Percentiles rank a stretch among this genome's conserved stretches.
Evolutionary conservation across 768 basidiomycete species (phyloP).

Genomic region (Ramaria sp.): DNA sequence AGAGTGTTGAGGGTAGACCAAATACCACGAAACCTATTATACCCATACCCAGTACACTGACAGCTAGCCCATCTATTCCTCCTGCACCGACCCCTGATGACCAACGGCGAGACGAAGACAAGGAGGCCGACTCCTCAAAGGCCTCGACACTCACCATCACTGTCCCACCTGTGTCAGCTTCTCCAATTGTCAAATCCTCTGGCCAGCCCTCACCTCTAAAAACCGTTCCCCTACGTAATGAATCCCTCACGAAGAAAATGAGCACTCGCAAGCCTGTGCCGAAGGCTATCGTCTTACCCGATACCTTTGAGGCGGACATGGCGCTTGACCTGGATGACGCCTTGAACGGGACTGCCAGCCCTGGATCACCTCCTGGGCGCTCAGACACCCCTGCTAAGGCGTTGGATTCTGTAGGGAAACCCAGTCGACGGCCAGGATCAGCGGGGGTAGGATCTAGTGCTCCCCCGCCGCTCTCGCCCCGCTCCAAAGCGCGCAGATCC

Average conservation of each 20-base stretch:
- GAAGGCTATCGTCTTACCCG: slow-evolving; percentile 5
- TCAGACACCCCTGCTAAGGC: neutral
- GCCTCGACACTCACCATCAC: neutral
- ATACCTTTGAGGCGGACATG: slow-evolving; percentile 5
- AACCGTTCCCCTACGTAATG: neutral
- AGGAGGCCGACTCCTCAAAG: neutral
- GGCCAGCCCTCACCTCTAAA: neutral
- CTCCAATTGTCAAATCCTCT: neutral
- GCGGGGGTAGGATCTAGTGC: neutral
- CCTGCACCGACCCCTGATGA: neutral
- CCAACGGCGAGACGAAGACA: neutral
- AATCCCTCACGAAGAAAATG: neutral
- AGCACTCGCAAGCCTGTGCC: slow-evolving; percentile 2
- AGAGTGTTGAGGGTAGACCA: neutral
- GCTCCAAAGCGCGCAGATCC: neutral
- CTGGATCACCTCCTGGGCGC: neutral
- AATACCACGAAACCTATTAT: neutral
- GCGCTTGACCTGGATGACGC: neutral
- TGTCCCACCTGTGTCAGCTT: neutral
- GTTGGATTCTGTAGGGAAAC: neutral
- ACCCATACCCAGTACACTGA: too few species aligned
- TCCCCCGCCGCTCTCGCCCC: neutral
- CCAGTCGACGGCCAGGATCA: slow-evolving; percentile 1
- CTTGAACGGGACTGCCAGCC: neutral
- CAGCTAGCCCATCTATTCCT: too few species aligned